Evolutionary conservation across 495 filamentous ascomycete species (phyloP).

Genomic region (Penicillium cinerascens): DNA sequence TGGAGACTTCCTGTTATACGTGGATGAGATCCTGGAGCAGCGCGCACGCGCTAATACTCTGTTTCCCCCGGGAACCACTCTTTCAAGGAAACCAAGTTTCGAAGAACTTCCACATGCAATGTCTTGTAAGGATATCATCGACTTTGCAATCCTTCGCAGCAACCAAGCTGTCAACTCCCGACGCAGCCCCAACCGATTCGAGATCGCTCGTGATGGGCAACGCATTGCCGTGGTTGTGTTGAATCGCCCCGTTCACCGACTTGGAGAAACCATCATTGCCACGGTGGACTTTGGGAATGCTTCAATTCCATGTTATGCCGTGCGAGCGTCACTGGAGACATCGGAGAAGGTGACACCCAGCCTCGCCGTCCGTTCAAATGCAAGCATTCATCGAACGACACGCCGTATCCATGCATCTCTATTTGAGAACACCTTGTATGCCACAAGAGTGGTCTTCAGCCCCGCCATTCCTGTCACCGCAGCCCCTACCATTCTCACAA

Average conservation of each 20-base stretch:
- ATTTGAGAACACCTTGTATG: conserved; percentile 77
- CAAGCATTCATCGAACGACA: conserved; percentile 81
- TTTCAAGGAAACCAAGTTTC: conserved; percentile 51
- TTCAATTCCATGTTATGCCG: conserved; percentile 73
- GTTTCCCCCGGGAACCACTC: conserved; percentile 66
- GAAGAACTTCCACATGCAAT: conserved; percentile 31
- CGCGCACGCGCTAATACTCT: conserved; percentile 49
- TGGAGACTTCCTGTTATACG: conserved; percentile 69
- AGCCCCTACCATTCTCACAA: conserved; percentile 87
- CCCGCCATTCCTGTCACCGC: conserved; percentile 75
- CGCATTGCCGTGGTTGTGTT: conserved; percentile 85
- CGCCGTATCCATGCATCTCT: conserved; percentile 70
- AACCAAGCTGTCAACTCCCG: conserved; percentile 59
- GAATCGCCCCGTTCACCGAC: conserved; percentile 82
- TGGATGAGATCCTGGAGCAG: conserved; percentile 71
- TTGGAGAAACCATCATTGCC: conserved; percentile 81
- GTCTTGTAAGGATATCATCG: conserved; percentile 80
- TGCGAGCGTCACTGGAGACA: conserved; percentile 73
- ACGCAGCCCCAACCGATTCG: conserved; percentile 80
- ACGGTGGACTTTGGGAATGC: conserved; percentile 76
- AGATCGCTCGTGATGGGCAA: conserved; percentile 83
- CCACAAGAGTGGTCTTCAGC: conserved; percentile 71
- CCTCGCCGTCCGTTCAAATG: conserved; percentile 77
- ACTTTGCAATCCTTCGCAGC: conserved; percentile 79
- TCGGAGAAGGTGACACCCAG: conserved; percentile 72